Evolutionary conservation across 2,329 filamentous ascomycete genomes (phyloP).

Genomic region (Botryotinia globosa): DNA sequence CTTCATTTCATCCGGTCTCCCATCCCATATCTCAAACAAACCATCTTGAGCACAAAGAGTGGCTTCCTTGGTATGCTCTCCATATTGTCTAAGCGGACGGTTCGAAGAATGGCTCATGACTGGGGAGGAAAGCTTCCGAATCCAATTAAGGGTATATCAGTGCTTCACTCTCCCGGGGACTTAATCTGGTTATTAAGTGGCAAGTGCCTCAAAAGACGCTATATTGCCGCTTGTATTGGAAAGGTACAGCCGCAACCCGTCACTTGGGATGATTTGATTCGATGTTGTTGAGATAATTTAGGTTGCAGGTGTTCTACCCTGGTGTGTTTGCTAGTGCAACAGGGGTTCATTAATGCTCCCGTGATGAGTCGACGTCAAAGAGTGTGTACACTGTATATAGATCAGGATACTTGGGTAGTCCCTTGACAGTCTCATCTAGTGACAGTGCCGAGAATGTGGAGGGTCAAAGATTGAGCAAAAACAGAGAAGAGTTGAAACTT

Average conservation of each 20-base stretch:
- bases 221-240: not conserved
- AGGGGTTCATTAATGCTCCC: not conserved
- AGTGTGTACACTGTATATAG: not conserved
- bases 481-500: slow-evolving; percentile 12
- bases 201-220: not conserved
- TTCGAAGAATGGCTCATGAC: not conserved
- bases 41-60: slow-evolving; percentile 2
- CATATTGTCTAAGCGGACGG: slow-evolving; percentile 6
- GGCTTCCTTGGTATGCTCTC: slow-evolving; percentile 6
- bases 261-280: slow-evolving; percentile 1
- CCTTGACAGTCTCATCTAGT: not conserved
- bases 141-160: slow-evolving; percentile 3
- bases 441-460: slow-evolving; percentile 8
- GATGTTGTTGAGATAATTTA: not conserved
- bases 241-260: not conserved
- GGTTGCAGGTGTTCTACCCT: not conserved
- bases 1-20: not conserved
- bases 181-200: slow-evolving; percentile 1
- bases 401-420: not conserved
- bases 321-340: not conserved
- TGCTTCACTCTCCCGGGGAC: slow-evolving; percentile 5
- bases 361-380: not conserved
- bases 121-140: not conserved
- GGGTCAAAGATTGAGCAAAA: not conserved
- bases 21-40: slow-evolving; percentile 18